These are phyloP conservation scores for Biscogniauxia sp. DNA, from an alignment of 2,329 filamentous ascomycete species.

Conservation along the genomic window DNA sequence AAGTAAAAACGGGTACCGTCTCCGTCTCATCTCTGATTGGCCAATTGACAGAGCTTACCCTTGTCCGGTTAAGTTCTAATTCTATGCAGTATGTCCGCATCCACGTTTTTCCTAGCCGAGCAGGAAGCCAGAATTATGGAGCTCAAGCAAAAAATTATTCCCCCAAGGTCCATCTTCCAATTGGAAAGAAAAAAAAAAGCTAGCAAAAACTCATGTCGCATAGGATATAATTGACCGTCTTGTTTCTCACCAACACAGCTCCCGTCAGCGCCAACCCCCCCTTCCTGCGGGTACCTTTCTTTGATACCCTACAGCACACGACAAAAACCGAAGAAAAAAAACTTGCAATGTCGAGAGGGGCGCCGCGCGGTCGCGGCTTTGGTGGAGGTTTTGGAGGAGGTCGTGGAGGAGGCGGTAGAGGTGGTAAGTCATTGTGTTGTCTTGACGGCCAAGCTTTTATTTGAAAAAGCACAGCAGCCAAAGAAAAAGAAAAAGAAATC, in stretches of 20 bases:
- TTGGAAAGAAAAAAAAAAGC: conserved; percentile 5
- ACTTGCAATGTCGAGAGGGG: conserved; percentile 32
- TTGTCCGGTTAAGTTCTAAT: background rate
- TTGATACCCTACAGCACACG: conserved; percentile 12
- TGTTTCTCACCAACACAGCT: conserved; percentile 1
- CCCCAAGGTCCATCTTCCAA: background rate
- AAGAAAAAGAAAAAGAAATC: background rate
- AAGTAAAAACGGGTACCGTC: background rate
- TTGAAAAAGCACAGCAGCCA: background rate
- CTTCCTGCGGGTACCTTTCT: too few relatives aligned
- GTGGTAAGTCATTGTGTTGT: conserved; percentile 25
- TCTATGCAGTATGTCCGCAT: conserved; percentile 6
- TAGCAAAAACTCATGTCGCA: background rate
- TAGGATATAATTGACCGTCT: conserved; percentile 6
- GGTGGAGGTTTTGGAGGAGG: conserved; percentile 28
- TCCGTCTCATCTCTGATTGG: background rate
- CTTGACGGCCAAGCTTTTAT: too few relatives aligned
- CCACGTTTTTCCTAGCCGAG: conserved; percentile 11
- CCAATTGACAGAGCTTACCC: background rate
- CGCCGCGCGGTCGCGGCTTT: conserved; percentile 33
- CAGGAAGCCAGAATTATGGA: background rate
- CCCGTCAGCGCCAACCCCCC: conserved; percentile 3
- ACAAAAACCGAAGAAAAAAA: background rate
- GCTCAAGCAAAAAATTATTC: background rate
- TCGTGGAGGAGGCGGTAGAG: conserved; percentile 23